phyloP scores from a whole-genome alignment of 2,329 filamentous ascomycete genomes.

The Aureobasidium zeae region DNA sequence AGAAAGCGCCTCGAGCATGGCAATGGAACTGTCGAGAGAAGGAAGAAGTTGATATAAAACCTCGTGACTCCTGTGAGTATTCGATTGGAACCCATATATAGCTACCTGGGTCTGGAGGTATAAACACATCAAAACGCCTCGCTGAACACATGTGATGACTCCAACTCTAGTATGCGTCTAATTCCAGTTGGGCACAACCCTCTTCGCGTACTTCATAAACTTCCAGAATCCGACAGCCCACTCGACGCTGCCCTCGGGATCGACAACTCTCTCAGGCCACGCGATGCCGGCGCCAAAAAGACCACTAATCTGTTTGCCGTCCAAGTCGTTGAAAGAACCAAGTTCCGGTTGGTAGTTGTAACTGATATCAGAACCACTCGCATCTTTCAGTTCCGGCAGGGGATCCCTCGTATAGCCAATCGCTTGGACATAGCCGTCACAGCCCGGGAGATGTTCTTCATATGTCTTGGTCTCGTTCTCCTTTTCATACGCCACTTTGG shows the following conservation, averaged over 20 bases:
- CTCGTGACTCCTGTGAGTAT: too few species aligned
- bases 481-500: constrained; percentile 34
- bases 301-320: constrained; percentile 36
- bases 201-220: constrained; percentile 55
- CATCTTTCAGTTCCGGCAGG: constrained; percentile 39
- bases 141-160: too few species aligned
- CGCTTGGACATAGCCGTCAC: constrained; percentile 48
- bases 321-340: constrained; percentile 27
- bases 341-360: constrained; percentile 39
- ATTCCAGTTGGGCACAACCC: constrained; percentile 45
- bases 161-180: too few species aligned
- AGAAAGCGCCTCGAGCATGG: constrained; percentile 9
- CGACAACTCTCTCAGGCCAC: constrained; percentile 51
- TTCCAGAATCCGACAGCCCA: constrained; percentile 55
- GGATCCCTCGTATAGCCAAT: constrained; percentile 48
- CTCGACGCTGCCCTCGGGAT: constrained; percentile 54
- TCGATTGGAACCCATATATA: too few species aligned
- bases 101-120: too few species aligned
- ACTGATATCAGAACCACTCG: constrained; percentile 23
- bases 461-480: constrained; percentile 43
- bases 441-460: constrained; percentile 38
- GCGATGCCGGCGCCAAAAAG: constrained; percentile 55
- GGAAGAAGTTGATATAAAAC: constrained; percentile 1
- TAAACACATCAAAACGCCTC: background rate
- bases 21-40: background rate